phyloP scores from a whole-genome alignment of 2,329 filamentous ascomycete species.

The Aspergillus neoniger region DNA sequence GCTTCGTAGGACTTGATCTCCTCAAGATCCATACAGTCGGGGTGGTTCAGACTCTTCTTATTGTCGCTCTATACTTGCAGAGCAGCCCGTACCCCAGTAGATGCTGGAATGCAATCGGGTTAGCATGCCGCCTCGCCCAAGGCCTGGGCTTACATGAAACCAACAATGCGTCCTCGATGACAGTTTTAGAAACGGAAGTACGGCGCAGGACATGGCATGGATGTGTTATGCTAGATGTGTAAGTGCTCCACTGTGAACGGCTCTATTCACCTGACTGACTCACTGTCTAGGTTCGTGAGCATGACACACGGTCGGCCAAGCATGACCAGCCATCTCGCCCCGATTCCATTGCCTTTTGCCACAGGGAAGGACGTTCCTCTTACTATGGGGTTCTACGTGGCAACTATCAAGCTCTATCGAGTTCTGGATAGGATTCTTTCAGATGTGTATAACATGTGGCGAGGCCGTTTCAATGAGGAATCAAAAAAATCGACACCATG shows the following conservation, averaged over 20 bases:
- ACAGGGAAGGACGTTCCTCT: conserved; percentile 17
- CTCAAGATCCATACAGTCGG: conserved; percentile 42
- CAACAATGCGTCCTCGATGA: conserved; percentile 16
- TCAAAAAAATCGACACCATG: not conserved
- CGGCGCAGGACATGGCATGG: conserved; percentile 44
- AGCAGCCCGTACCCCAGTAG: conserved; percentile 44
- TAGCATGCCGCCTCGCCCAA: conserved; percentile 46
- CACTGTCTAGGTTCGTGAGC: conserved; percentile 34
- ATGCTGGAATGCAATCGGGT: conserved; percentile 48
- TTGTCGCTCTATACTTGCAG: conserved; percentile 44
- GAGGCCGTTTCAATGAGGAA: conserved; percentile 18
- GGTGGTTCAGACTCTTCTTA: conserved; percentile 45
- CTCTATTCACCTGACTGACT: too few species aligned
- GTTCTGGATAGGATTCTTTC: conserved; percentile 39
- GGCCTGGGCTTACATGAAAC: conserved; percentile 46
- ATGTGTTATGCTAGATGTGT: conserved; percentile 44
- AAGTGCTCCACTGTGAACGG: conserved; percentile 8
- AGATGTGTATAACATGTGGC: conserved; percentile 37
- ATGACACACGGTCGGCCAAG: conserved; percentile 43
- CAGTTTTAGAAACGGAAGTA: conserved; percentile 41
- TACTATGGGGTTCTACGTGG: conserved; percentile 31
- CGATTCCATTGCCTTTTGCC: conserved; percentile 24
- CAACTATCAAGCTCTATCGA: conserved; percentile 30
- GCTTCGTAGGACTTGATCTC: conserved; percentile 41
- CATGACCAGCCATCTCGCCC: conserved; percentile 35